These are phyloP conservation scores for Populus alba DNA, from an alignment of 345 rosid species.

Conservation along the genomic window DNA sequence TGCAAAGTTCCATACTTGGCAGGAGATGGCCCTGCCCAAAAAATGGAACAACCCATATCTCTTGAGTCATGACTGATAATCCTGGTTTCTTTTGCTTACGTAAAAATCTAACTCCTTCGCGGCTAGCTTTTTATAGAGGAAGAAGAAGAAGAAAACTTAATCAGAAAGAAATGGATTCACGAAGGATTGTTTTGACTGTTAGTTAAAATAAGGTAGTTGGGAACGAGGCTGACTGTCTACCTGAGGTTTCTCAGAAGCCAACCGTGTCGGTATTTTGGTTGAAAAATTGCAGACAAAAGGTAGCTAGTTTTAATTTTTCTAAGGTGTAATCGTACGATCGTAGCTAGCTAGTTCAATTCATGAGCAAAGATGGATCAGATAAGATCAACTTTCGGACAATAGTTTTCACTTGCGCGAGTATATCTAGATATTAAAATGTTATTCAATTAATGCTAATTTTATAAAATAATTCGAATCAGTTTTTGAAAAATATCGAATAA, in stretches of 20 bases:
- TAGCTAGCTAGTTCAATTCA: too few relatives aligned
- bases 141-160: not conserved
- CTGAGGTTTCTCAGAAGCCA: not conserved
- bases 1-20: conserved; percentile 43
- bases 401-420: too few relatives aligned
- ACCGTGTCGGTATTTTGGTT: not conserved
- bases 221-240: not conserved
- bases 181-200: not conserved
- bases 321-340: not conserved
- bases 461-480: too few relatives aligned
- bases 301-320: too few relatives aligned
- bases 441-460: too few relatives aligned
- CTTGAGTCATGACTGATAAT: not conserved
- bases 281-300: too few relatives aligned
- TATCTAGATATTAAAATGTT: too few relatives aligned
- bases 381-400: too few relatives aligned
- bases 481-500: too few relatives aligned
- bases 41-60: conserved; percentile 41
- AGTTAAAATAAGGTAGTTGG: not conserved
- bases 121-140: not conserved
- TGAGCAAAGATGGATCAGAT: too few relatives aligned
- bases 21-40: conserved; percentile 45
- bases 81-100: not conserved
- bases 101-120: not conserved
- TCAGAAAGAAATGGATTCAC: not conserved